Percentiles rank a stretch among this genome's conserved stretches.
Evolutionary conservation across 768 basidiomycete species (phyloP).

Genomic region (Tubosaeta sp.): DNA sequence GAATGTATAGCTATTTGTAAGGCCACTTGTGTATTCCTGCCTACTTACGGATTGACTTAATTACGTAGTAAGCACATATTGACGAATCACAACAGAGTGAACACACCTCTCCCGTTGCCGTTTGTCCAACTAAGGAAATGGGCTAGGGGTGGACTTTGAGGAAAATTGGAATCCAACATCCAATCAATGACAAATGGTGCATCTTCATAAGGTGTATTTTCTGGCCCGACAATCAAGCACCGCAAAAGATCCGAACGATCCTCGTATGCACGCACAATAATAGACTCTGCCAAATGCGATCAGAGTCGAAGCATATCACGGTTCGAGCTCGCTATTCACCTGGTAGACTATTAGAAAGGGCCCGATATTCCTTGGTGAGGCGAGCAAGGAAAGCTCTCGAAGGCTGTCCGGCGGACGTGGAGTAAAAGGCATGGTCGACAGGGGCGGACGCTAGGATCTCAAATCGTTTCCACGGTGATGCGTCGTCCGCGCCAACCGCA

Average conservation of each 20-base stretch:
- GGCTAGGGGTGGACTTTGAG: conserved; percentile 76
- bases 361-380: conserved; percentile 80
- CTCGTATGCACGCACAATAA: conserved; percentile 87
- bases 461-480: conserved; percentile 75
- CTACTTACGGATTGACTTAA: conserved; percentile 69
- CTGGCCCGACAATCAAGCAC: conserved; percentile 86
- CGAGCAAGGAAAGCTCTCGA: conserved; percentile 72
- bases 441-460: conserved; percentile 74
- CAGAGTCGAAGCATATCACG: conserved; percentile 2
- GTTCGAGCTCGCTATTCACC: conserved; percentile 42
- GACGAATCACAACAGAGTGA: background rate
- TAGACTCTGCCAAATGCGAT: conserved; percentile 53
- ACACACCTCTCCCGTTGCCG: conserved; percentile 71
- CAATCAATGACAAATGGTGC: conserved; percentile 95
- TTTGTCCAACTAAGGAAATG: conserved; percentile 94
- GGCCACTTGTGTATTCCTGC: background rate
- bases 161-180: conserved; percentile 83
- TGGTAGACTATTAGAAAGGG: conserved; percentile 73
- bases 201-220: conserved; percentile 93
- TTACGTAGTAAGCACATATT: background rate
- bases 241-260: conserved; percentile 84
- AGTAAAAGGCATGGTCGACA: conserved; percentile 76
- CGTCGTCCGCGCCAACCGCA: conserved; percentile 31
- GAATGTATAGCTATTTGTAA: background rate
- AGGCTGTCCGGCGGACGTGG: conserved; percentile 55